A percentile compares a stretch with the other conserved stretches of the same genome.
These are phyloP conservation scores for Thermomucor indicae-seudaticae DNA, from an alignment of 371 early-diverging fungal species.

Conservation along the genomic window DNA sequence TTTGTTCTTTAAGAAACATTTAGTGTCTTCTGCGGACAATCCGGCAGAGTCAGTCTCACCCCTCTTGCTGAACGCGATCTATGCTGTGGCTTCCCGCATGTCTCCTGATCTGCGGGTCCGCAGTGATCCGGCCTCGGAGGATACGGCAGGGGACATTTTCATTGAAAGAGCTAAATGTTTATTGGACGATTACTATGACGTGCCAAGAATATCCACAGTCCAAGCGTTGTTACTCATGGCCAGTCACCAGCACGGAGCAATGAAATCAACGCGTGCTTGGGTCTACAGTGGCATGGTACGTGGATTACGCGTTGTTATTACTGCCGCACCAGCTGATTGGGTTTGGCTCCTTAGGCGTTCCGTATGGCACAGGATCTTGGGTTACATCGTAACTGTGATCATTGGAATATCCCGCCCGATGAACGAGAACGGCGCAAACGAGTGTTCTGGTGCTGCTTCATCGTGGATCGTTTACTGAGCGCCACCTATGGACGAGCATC, in stretches of 20 bases:
- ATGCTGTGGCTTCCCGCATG: slow-evolving; percentile 43
- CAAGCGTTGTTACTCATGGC: slow-evolving; percentile 57
- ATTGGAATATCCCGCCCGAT: slow-evolving; percentile 34
- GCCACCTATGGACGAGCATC: slow-evolving; percentile 41
- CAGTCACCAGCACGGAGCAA: slow-evolving; percentile 50
- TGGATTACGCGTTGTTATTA: not conserved
- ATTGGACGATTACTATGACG: slow-evolving; percentile 55
- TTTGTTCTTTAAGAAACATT: slow-evolving; percentile 38
- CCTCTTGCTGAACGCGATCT: slow-evolving; percentile 46
- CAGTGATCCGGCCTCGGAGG: slow-evolving; percentile 22
- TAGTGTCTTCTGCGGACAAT: slow-evolving; percentile 11
- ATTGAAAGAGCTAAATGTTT: slow-evolving; percentile 44
- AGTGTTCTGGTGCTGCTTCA: slow-evolving; percentile 50
- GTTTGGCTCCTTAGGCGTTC: slow-evolving; percentile 26
- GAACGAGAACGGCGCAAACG: slow-evolving; percentile 41
- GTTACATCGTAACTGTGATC: slow-evolving; percentile 43
- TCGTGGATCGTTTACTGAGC: slow-evolving; percentile 40
- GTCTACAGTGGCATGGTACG: slow-evolving; percentile 49
- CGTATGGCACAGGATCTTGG: slow-evolving; percentile 52
- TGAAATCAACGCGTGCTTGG: slow-evolving; percentile 47
- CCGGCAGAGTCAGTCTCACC: slow-evolving; percentile 26
- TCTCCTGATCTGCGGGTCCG: slow-evolving; percentile 33
- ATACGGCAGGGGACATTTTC: slow-evolving; percentile 41
- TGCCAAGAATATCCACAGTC: slow-evolving; percentile 54
- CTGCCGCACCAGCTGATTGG: not conserved